Base-by-base conservation (phyloP, 1,139 yeast species). In the Starmera stellimalicola region DNA sequence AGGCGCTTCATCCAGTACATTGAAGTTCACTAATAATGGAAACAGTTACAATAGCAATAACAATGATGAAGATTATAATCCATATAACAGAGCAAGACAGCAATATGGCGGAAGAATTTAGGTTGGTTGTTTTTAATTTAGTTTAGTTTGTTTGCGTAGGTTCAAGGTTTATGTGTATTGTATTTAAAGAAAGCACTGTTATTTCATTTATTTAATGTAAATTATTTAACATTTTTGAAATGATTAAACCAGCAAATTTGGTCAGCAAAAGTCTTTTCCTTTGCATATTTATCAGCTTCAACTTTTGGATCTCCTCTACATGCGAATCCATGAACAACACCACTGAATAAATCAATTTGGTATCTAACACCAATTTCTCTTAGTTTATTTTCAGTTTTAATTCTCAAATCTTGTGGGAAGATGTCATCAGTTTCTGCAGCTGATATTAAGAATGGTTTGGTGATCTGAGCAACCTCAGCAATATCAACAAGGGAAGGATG, bases 401-500 rank as follows among this genome's bases (percentile, higher is more conserved):
- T 62, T 60, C 94, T 75, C 44, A 72, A 58, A 36, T 81, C 91
- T 1, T 54, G 57, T 3, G 88, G 53, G 68, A 78, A 85, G 31
- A 70, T 60, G 0, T 49, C 36, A 53, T 87, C 96, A 10, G 48
- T 56, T 57, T 81, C 84, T 30, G 94, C 91, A 38, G 83, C 84
- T 25, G 81, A 65, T 41, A 85, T 75, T 40, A 76, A 42, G 19
- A 85, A 31, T 18, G 95, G 94, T 42, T 67, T 71, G 31, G 50
- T 55, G 41, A 84, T 55, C 3, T 64, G 71, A 32, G 63, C 69
- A 33, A 83, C 66, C 46, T 81, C 93, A 19, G 75, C 85, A 20
- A 69, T 65, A 8, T 67, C 38, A 23, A 82, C 77, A 39, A 77
- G 66, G 2, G 93, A 77, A 10, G 95, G 95, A 55, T 87, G 95